Evolutionary conservation across 2,329 filamentous ascomycete genomes (phyloP).

Genomic region (Ramularia endophylla): DNA sequence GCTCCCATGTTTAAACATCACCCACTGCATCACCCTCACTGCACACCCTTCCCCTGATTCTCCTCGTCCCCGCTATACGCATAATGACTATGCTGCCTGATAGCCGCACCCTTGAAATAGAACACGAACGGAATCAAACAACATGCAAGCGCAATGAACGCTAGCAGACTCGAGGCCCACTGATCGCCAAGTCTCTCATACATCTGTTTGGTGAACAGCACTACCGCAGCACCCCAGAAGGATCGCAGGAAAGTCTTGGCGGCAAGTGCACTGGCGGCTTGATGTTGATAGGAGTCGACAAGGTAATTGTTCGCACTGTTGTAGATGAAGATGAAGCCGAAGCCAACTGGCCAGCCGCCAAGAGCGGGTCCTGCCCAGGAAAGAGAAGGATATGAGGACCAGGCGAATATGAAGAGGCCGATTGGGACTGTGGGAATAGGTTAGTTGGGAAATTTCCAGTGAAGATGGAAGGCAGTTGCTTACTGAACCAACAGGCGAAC

Average conservation of each 20-base stretch:
- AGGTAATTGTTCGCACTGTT: conserved; percentile 49
- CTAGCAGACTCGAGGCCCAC: conserved; percentile 42
- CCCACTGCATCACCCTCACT: conserved; percentile 8
- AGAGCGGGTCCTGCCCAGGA: conserved; percentile 61
- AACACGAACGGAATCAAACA: conserved; percentile 55
- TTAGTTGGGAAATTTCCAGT: too few species aligned
- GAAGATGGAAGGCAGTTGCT: too few species aligned
- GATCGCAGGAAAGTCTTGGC: conserved; percentile 25
- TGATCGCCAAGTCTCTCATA: conserved; percentile 40
- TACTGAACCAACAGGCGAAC: conserved; percentile 43
- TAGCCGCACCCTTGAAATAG: conserved; percentile 67
- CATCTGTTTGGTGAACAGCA: conserved; percentile 32
- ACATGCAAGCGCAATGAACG: conserved; percentile 37
- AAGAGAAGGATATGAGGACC: conserved; percentile 60
- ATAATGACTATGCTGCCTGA: conserved; percentile 63
- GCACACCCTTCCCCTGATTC: conserved; percentile 22
- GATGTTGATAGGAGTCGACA: conserved; percentile 63
- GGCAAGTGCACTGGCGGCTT: conserved; percentile 51
- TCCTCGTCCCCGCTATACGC: conserved; percentile 60
- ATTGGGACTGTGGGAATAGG: conserved; percentile 46
- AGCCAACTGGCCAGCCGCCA: conserved; percentile 28
- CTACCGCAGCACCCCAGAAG: conserved; percentile 14
- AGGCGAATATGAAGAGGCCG: conserved; percentile 62
- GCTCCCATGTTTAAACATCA: neutral
- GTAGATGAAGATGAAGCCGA: conserved; percentile 31